phyloP scores from a whole-genome alignment of 305 asterid species.

The Euphrasia arctica region DNA sequence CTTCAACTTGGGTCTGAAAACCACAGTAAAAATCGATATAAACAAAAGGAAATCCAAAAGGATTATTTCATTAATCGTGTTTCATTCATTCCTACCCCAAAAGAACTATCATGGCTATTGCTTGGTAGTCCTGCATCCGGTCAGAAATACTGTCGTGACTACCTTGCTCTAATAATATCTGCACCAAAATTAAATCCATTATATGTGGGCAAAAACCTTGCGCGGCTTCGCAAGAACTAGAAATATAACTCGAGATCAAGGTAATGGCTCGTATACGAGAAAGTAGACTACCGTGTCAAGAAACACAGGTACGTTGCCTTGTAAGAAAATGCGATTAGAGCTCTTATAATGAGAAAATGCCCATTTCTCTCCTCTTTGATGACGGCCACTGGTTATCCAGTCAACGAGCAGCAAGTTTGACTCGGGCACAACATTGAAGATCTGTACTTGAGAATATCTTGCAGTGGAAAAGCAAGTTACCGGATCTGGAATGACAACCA shows the following conservation, averaged over 20 bases:
- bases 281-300: conserved; percentile 65
- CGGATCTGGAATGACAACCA: conserved; percentile 92
- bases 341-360: conserved; percentile 74
- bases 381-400: conserved; percentile 98
- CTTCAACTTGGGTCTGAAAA: conserved; percentile 79
- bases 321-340: conserved; percentile 59
- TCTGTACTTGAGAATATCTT: conserved; percentile 73
- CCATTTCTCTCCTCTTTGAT: conserved; percentile 91
- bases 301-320: conserved; percentile 61
- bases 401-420: conserved; percentile 88
- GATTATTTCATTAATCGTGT: background rate
- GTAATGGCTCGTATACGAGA: conserved; percentile 22
- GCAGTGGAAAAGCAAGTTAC: conserved; percentile 97
- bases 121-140: conserved; percentile 78
- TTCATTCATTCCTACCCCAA: conserved; percentile 53
- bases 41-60: conserved; percentile 1
- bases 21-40: conserved; percentile 6
- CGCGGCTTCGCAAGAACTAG: background rate
- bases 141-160: conserved; percentile 47
- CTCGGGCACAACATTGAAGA: conserved; percentile 48
- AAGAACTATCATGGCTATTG: conserved; percentile 76
- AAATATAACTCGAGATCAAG: conserved; percentile 1
- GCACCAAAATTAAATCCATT: conserved; percentile 27
- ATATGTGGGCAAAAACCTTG: background rate
- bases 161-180: conserved; percentile 71